These are phyloP conservation scores for Colletotrichum aenigma DNA, from an alignment of 2,329 filamentous ascomycete species.

Conservation along the genomic window DNA sequence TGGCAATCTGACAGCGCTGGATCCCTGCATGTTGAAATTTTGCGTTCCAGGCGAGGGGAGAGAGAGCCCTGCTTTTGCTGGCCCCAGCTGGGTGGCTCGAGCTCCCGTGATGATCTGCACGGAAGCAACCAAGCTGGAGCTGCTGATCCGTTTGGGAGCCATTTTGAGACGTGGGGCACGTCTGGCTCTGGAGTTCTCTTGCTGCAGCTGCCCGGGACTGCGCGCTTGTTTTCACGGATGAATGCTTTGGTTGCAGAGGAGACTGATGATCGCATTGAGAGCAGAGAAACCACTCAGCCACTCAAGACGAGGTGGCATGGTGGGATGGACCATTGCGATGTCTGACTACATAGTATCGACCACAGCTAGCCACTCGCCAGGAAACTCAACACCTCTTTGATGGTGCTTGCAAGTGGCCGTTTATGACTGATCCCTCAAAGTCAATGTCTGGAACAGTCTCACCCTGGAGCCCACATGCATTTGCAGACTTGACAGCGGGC, in stretches of 20 bases:
- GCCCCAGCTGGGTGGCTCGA: conserved; percentile 13
- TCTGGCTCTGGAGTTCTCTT: neutral
- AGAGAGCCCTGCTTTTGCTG: conserved; percentile 1
- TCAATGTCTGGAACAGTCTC: neutral
- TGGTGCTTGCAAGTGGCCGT: neutral
- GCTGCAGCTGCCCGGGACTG: neutral
- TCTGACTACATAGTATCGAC: neutral
- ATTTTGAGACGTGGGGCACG: neutral
- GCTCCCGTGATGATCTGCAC: conserved; percentile 16
- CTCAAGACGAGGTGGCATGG: neutral
- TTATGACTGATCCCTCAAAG: neutral
- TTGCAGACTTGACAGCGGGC: neutral
- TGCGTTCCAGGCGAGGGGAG: neutral
- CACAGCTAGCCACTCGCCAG: neutral
- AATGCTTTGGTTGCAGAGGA: neutral
- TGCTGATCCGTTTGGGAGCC: conserved; percentile 1
- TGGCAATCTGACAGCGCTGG: neutral
- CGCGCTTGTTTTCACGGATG: neutral
- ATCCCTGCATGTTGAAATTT: conserved; percentile 11
- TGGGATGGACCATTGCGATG: neutral
- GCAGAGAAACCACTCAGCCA: neutral
- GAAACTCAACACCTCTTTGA: neutral
- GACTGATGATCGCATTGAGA: neutral
- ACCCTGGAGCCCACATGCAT: neutral
- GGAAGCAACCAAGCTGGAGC: conserved; percentile 10